phyloP scores from a whole-genome alignment of 495 filamentous ascomycete species.

The Letharia lupina region DNA sequence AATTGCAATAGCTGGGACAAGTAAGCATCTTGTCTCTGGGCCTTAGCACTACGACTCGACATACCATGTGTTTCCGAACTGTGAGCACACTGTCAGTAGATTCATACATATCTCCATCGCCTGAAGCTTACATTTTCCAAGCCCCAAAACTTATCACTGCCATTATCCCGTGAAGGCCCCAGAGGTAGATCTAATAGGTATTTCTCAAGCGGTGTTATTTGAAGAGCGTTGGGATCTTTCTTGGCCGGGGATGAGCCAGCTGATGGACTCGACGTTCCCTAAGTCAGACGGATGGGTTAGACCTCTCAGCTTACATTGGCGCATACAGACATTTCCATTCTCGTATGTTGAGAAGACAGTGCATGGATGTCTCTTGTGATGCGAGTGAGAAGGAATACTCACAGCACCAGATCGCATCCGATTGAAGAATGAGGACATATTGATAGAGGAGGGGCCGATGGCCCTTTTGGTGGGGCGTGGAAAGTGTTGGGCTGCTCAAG shows the following conservation, averaged over 20 bases:
- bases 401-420: constrained; percentile 33
- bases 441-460: neutral
- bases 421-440: constrained; percentile 37
- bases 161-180: constrained; percentile 71
- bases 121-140: constrained; percentile 79
- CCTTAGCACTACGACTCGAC: constrained; percentile 9
- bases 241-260: constrained; percentile 44
- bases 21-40: neutral
- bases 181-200: constrained; percentile 57
- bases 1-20: constrained; percentile 78
- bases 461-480: neutral
- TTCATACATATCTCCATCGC: neutral
- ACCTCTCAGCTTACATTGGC: constrained; percentile 1
- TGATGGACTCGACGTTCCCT: constrained; percentile 39
- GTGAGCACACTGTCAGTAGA: constrained; percentile 23
- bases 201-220: constrained; percentile 74
- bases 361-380: neutral
- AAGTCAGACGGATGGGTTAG: constrained; percentile 1
- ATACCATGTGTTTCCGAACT: constrained; percentile 98
- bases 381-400: constrained; percentile 20
- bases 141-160: constrained; percentile 97
- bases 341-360: neutral
- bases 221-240: constrained; percentile 60
- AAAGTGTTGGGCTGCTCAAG: constrained; percentile 3
- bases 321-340: constrained; percentile 14